Percentiles rank a stretch among this genome's conserved stretches.
phyloP scores from a whole-genome alignment of 2,329 filamentous ascomycete species.

The Sarocladiaceae sp. region DNA sequence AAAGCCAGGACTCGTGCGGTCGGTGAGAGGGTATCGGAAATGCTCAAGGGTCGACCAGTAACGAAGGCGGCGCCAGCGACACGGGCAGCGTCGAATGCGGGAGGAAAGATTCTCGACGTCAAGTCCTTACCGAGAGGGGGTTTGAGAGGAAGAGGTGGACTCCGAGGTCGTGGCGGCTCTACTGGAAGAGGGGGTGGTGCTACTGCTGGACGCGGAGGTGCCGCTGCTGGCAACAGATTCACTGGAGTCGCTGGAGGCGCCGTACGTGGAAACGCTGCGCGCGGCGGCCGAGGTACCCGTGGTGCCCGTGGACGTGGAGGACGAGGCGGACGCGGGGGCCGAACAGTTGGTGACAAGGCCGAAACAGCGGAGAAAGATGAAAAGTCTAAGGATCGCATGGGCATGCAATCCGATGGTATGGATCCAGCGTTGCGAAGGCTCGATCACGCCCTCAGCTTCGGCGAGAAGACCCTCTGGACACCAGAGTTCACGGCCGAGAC shows the following conservation, averaged over 20 bases:
- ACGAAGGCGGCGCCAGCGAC: not conserved
- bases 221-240: slow-evolving; percentile 14
- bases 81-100: too few relatives aligned
- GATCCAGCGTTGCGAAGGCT: slow-evolving; percentile 25
- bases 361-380: slow-evolving; percentile 19
- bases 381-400: slow-evolving; percentile 12
- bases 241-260: slow-evolving; percentile 13
- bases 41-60: slow-evolving; percentile 1
- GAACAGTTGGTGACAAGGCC: slow-evolving; percentile 12
- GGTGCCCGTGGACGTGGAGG: slow-evolving; percentile 15
- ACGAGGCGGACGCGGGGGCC: slow-evolving; percentile 14
- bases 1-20: slow-evolving; percentile 2
- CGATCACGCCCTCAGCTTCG: slow-evolving; percentile 29
- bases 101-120: slow-evolving; percentile 28
- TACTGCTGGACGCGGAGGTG: too few relatives aligned
- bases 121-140: slow-evolving; percentile 28
- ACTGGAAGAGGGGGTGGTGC: slow-evolving; percentile 13
- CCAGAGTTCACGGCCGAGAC: slow-evolving; percentile 27
- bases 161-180: slow-evolving; percentile 18
- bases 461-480: slow-evolving; percentile 22
- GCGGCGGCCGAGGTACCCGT: slow-evolving; percentile 17
- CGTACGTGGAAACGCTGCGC: slow-evolving; percentile 3
- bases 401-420: slow-evolving; percentile 1
- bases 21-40: slow-evolving; percentile 10
- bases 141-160: slow-evolving; percentile 20